phyloP scores from a whole-genome alignment of 305 asterid genomes.

The Caryopteris hybrid region DNA sequence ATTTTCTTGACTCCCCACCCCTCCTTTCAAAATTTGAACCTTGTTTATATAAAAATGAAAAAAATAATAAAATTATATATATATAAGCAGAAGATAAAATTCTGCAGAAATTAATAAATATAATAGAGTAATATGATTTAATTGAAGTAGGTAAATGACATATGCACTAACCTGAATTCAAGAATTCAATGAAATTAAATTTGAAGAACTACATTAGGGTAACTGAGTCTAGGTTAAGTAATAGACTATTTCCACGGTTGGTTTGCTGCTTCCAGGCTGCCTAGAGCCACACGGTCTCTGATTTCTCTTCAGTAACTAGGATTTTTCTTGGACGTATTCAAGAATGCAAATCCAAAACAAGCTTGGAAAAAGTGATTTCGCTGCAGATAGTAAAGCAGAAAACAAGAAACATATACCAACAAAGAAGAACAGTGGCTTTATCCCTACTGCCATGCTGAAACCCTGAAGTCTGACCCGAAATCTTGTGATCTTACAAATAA shows the following conservation, averaged over 20 bases:
- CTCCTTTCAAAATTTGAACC: slow-evolving; percentile 10
- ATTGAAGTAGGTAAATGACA: too few species aligned
- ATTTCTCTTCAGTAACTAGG: too few species aligned
- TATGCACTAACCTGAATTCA: too few species aligned
- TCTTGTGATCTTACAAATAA: slow-evolving; percentile 14
- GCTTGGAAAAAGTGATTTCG: slow-evolving; percentile 47
- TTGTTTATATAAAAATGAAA: neutral
- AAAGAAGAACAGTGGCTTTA: slow-evolving; percentile 17
- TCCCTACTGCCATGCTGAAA: slow-evolving; percentile 23
- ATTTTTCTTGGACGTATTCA: too few species aligned
- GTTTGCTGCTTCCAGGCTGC: slow-evolving; percentile 38
- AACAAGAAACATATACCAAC: slow-evolving; percentile 18
- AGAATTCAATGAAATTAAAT: too few species aligned
- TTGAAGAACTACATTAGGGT: too few species aligned
- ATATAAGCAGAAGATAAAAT: too few species aligned
- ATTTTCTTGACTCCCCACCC: slow-evolving; percentile 55
- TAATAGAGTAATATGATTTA: too few species aligned
- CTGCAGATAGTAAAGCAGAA: slow-evolving; percentile 12
- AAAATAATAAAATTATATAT: too few species aligned
- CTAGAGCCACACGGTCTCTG: neutral
- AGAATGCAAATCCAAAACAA: slow-evolving; percentile 39
- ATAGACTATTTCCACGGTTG: slow-evolving; percentile 57
- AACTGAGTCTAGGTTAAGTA: too few species aligned
- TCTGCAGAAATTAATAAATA: too few species aligned
- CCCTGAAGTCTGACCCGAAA: slow-evolving; percentile 10